These are phyloP conservation scores for Astraeus odoratus DNA, from an alignment of 768 basidiomycete genomes.

Conservation along the genomic window DNA sequence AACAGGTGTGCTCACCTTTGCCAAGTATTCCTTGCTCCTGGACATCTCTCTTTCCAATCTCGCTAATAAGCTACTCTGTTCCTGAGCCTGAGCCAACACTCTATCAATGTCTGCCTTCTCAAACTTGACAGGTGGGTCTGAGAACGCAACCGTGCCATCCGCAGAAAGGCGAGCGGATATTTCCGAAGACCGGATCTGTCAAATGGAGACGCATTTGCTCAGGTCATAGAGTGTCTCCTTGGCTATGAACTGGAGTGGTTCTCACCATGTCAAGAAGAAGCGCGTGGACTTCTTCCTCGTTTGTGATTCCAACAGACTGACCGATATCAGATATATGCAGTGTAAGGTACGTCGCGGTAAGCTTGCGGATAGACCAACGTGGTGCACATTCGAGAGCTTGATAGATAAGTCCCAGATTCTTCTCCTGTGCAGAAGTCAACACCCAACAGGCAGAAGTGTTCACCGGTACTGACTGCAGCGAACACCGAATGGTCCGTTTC, in stretches of 20 bases:
- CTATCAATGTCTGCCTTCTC: conserved; percentile 55
- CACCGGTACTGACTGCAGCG: conserved; percentile 34
- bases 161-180: conserved; percentile 64
- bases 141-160: conserved; percentile 68
- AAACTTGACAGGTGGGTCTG: conserved; percentile 53
- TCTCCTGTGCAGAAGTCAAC: conserved; percentile 41
- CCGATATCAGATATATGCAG: conserved; percentile 70
- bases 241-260: not conserved
- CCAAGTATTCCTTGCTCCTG: conserved; percentile 64
- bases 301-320: conserved; percentile 34
- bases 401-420: conserved; percentile 61
- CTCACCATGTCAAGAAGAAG: conserved; percentile 71
- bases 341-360: conserved; percentile 79
- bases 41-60: conserved; percentile 32
- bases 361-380: conserved; percentile 70
- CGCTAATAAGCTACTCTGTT: conserved; percentile 27
- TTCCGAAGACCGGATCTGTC: conserved; percentile 63
- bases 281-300: conserved; percentile 46
- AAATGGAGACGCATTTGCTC: not conserved
- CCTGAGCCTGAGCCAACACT: conserved; percentile 49
- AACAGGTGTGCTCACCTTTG: conserved; percentile 43
- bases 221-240: not conserved
- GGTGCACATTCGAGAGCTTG: conserved; percentile 67
- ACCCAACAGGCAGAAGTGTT: not conserved
- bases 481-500: conserved; percentile 54